phyloP scores from a whole-genome alignment of 495 filamentous ascomycete genomes.

The Penicillium egyptiacum region DNA sequence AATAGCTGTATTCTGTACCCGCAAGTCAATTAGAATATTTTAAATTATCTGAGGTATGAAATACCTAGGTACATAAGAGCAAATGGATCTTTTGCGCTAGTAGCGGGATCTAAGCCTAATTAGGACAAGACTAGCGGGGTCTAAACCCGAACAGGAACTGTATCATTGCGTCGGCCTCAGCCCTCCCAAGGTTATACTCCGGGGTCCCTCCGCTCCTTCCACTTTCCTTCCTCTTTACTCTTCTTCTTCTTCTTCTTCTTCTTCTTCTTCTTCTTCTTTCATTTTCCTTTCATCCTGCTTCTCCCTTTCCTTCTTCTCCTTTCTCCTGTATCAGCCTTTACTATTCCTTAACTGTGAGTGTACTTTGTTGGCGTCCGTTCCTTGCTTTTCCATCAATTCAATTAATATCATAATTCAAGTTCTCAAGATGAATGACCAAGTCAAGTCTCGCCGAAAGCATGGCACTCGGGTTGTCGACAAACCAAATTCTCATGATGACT shows the following conservation, averaged over 20 bases:
- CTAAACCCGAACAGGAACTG: slow-evolving; percentile 3
- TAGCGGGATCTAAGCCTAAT: slow-evolving; percentile 3
- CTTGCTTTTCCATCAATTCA: background rate
- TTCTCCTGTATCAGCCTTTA: background rate
- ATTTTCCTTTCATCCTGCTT: background rate
- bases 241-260: no score
- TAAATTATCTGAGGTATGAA: background rate
- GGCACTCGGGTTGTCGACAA: background rate
- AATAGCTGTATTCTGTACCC: background rate
- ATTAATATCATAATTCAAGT: background rate
- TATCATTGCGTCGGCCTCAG: background rate
- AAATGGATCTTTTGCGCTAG: no score
- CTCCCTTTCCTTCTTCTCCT: background rate
- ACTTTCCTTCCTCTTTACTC: no score
- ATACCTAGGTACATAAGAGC: background rate
- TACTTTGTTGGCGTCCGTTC: background rate
- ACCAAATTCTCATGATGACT: background rate
- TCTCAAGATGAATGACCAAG: background rate
- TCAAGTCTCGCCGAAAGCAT: background rate
- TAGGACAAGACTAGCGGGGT: background rate
- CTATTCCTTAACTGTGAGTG: background rate
- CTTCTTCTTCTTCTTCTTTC: background rate
- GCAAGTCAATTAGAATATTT: background rate
- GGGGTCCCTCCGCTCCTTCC: background rate
- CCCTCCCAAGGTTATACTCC: background rate